These are phyloP conservation scores for Sarcomyxa edulis DNA, from an alignment of 768 basidiomycete species.

Conservation along the genomic window DNA sequence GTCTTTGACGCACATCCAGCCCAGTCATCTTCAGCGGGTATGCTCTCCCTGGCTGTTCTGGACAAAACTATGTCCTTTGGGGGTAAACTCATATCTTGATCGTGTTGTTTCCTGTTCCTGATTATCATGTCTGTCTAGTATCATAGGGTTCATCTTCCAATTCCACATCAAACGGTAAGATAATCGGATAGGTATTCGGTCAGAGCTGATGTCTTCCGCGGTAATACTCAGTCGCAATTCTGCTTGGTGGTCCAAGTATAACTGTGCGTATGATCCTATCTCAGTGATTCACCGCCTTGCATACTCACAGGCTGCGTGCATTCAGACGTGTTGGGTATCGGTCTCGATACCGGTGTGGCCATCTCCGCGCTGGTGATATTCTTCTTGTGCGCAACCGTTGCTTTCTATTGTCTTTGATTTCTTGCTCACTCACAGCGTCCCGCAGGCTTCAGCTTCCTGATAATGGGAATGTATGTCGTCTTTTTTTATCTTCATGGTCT, in stretches of 20 bases:
- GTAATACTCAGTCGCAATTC: slow-evolving; percentile 51
- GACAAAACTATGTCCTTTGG: slow-evolving; percentile 68
- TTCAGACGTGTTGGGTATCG: slow-evolving; percentile 62
- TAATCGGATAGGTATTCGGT: too few species aligned
- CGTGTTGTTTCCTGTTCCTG: too few species aligned
- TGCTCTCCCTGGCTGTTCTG: slow-evolving; percentile 64
- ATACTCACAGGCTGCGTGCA: too few species aligned
- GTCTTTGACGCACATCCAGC: too few species aligned
- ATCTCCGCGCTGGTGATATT: slow-evolving; percentile 57
- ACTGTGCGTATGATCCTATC: too few species aligned
- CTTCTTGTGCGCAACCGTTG: slow-evolving; percentile 35
- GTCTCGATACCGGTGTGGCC: slow-evolving; percentile 65
- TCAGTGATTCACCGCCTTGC: too few species aligned
- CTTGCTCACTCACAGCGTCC: neutral
- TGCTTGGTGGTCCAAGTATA: slow-evolving; percentile 66
- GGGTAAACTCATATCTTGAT: too few species aligned
- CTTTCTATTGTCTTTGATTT: neutral
- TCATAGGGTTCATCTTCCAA: slow-evolving; percentile 63
- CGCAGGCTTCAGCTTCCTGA: slow-evolving; percentile 30
- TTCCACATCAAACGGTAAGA: too few species aligned
- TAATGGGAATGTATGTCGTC: slow-evolving; percentile 25
- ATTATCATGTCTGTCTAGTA: too few species aligned
- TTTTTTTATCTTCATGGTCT: neutral
- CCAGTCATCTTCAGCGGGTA: slow-evolving; percentile 56
- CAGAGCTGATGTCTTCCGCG: slow-evolving; percentile 53